These are phyloP conservation scores for Euphorbia lathyris DNA, from an alignment of 345 rosid genomes.

Conservation along the genomic window DNA sequence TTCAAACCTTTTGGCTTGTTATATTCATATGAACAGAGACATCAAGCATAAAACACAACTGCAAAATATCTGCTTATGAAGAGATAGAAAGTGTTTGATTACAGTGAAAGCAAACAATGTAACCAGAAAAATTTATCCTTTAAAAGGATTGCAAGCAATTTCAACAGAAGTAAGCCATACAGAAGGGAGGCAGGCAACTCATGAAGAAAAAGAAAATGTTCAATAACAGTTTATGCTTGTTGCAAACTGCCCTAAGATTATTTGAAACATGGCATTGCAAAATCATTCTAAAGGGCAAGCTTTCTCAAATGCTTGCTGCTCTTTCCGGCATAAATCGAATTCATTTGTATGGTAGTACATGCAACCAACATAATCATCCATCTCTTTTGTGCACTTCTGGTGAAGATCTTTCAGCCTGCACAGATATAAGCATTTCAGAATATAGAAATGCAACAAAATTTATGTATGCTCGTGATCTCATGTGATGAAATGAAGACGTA, in stretches of 20 bases:
- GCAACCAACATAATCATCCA: slow-evolving; percentile 92
- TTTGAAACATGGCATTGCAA: slow-evolving; percentile 25
- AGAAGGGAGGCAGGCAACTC: slow-evolving; percentile 9
- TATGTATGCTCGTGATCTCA: neutral
- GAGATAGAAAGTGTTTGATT: neutral
- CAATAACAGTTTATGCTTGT: slow-evolving; percentile 30
- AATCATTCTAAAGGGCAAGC: slow-evolving; percentile 77
- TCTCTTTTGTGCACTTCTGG: slow-evolving; percentile 78
- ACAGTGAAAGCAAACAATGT: neutral
- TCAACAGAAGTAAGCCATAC: slow-evolving; percentile 2
- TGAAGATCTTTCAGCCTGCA: slow-evolving; percentile 92
- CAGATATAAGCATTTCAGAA: slow-evolving; percentile 10
- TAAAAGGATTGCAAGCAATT: slow-evolving; percentile 9
- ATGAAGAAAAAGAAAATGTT: slow-evolving; percentile 11
- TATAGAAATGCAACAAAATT: neutral
- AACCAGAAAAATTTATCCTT: neutral
- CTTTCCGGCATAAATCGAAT: slow-evolving; percentile 93
- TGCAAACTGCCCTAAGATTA: slow-evolving; percentile 38
- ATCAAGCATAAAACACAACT: neutral
- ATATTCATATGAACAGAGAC: too few relatives aligned
- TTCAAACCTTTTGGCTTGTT: too few relatives aligned
- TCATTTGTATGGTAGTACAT: slow-evolving; percentile 96
- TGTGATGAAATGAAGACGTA: neutral
- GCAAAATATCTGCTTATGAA: neutral
- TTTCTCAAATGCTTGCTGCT: slow-evolving; percentile 95